phyloP scores from a whole-genome alignment of 805 yeast species.

The Zygosaccharomyces bailii region DNA sequence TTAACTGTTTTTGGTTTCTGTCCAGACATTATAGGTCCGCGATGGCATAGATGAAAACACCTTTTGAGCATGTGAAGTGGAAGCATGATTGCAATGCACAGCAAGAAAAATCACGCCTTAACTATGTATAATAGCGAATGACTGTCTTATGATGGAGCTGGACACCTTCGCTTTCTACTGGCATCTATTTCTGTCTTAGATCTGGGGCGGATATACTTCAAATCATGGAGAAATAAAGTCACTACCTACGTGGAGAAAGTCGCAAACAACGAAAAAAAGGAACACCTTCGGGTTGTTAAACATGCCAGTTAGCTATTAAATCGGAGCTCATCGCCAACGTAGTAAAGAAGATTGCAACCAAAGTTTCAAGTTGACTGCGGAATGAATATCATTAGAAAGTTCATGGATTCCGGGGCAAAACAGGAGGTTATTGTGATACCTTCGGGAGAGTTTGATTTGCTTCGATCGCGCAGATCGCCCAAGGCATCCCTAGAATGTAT shows the following conservation, averaged over 20 bases:
- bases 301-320: background rate
- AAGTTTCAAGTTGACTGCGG: background rate
- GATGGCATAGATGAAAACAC: slow-evolving; percentile 10
- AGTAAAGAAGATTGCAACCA: background rate
- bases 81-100: background rate
- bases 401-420: slow-evolving; percentile 53
- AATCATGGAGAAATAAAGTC: background rate
- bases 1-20: slow-evolving; percentile 18
- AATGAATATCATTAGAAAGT: slow-evolving; percentile 72
- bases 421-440: slow-evolving; percentile 69
- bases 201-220: background rate
- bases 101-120: background rate
- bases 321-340: background rate
- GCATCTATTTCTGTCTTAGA: background rate
- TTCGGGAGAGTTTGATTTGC: slow-evolving; percentile 71
- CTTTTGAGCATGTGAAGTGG: slow-evolving; percentile 3
- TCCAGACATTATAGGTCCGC: slow-evolving; percentile 6
- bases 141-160: background rate
- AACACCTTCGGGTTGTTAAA: background rate
- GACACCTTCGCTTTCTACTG: background rate
- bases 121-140: background rate
- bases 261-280: slow-evolving; percentile 5
- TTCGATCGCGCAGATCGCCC: slow-evolving; percentile 75
- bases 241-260: background rate
- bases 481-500: slow-evolving; percentile 82